Evolutionary conservation across 306 rosid species (phyloP).

Genomic region (Cucurbita maxima): DNA sequence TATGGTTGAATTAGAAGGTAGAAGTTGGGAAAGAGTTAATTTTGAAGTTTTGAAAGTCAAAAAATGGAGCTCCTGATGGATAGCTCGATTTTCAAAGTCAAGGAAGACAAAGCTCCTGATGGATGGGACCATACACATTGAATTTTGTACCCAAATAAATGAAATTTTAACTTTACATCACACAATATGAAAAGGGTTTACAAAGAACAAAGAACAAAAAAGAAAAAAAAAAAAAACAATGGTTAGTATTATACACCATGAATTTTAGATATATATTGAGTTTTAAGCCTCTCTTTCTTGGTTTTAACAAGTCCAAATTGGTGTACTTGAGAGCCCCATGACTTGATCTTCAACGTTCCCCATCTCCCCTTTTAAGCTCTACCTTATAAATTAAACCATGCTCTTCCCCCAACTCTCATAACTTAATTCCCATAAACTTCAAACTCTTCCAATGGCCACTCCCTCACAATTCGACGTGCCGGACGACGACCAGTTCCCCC

Average conservation of each 20-base stretch:
- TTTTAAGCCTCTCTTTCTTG: no score
- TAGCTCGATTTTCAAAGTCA: not conserved
- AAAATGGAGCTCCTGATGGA: not conserved
- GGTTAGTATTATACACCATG: no score
- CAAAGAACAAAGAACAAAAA: no score
- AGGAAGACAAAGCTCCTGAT: not conserved
- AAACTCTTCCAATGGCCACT: not conserved
- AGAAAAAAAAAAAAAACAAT: no score
- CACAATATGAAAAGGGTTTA: no score
- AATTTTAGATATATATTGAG: no score
- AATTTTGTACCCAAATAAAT: not conserved
- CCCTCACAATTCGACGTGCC: not conserved
- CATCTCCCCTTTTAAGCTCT: not conserved
- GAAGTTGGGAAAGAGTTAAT: not conserved
- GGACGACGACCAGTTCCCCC: constrained; percentile 10
- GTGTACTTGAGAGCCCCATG: not conserved
- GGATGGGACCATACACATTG: not conserved
- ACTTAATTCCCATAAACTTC: not conserved
- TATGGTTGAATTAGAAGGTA: not conserved
- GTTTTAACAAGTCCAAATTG: not conserved
- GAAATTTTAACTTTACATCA: not conserved
- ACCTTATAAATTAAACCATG: not conserved
- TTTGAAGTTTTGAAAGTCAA: not conserved
- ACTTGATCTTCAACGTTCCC: not conserved
- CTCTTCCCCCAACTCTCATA: not conserved